These are phyloP conservation scores for Sphagnum magellanicum DNA, from an alignment of 228 moss, liverwort and hornwort species.

Conservation along the genomic window DNA sequence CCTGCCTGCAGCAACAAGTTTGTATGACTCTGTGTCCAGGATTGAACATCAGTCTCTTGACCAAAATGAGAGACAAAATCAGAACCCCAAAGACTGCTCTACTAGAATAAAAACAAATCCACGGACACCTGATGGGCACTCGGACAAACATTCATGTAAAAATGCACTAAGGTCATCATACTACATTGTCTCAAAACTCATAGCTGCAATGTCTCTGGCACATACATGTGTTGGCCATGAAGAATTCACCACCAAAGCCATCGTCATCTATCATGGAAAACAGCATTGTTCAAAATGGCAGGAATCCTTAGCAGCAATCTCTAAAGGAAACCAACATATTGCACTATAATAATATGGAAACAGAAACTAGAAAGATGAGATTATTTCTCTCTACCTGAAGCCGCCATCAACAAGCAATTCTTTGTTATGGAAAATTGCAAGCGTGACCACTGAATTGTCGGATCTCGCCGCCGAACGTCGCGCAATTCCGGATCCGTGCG, in stretches of 20 bases:
- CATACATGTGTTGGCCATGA: constrained; percentile 65
- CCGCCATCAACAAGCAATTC: constrained; percentile 56
- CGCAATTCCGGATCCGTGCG: too few species aligned
- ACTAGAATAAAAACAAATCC: background rate
- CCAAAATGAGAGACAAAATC: background rate
- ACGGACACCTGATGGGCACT: background rate
- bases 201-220: constrained; percentile 81
- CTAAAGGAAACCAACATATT: too few species aligned
- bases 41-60: constrained; percentile 64
- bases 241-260: too few species aligned
- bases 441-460: constrained; percentile 31
- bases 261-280: too few species aligned
- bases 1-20: constrained; percentile 80
- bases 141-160: background rate
- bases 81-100: too few species aligned
- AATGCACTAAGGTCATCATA: constrained; percentile 71
- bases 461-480: too few species aligned
- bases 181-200: constrained; percentile 90
- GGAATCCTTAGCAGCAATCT: too few species aligned
- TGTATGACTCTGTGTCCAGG: constrained; percentile 87
- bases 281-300: too few species aligned
- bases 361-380: too few species aligned
- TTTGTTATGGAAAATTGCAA: constrained; percentile 79
- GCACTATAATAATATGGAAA: too few species aligned
- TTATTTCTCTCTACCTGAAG: constrained; percentile 51